Evolutionary conservation across 805 yeast species (phyloP), one percentile per base, ranked within the genome.

Genomic region (Komagataella pastoris): DNA sequence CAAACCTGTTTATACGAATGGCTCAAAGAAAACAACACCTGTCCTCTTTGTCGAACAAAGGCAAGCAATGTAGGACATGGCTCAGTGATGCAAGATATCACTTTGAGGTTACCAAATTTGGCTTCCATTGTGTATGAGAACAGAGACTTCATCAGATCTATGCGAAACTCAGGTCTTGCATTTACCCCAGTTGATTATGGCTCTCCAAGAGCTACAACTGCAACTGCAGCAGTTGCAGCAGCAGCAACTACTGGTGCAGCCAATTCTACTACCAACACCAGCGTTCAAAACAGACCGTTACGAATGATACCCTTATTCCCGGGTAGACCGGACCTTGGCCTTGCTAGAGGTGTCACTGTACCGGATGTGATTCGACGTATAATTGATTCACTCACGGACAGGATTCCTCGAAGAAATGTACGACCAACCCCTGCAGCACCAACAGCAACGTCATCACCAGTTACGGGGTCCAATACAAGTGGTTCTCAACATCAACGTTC

Each of bases 41-140:
- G 98, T 63, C 99, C 99, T 0, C 66, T 91, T 48, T 91, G 99
- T 63, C 79, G 98, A 53, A 71, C 71, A 17, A 69, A 74, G 18
- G 69, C 51, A 18, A 24, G 54, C 21, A 47, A 52, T n/a, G 54
- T 47, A 46, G 50, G 46, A 45, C 56, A 46, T 23, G 50, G 48
- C 47, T 53, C 54, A 10, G 54, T 48, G 8, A 46, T 48, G 47
- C 40, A 56, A 51, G 55, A 53, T 6, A 66, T 68, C 10, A 65
- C 70, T 7, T 65, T 68, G 51, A 62, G 63, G 24, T 58, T 62
- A 51, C 75, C 68, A 10, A 68, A 65, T 52, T 61, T 65, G 55
- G 70, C 71, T 1, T 54, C 60, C 19, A 62, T 67, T 49, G 60
- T 67, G 10, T 58, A 64, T 49, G 65, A 61, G 24, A 61, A 65